A percentile compares a stretch with the other conserved stretches of the same genome.
These are phyloP conservation scores for Flaveria robusta DNA, from an alignment of 129 eudicot species.

Conservation along the genomic window DNA sequence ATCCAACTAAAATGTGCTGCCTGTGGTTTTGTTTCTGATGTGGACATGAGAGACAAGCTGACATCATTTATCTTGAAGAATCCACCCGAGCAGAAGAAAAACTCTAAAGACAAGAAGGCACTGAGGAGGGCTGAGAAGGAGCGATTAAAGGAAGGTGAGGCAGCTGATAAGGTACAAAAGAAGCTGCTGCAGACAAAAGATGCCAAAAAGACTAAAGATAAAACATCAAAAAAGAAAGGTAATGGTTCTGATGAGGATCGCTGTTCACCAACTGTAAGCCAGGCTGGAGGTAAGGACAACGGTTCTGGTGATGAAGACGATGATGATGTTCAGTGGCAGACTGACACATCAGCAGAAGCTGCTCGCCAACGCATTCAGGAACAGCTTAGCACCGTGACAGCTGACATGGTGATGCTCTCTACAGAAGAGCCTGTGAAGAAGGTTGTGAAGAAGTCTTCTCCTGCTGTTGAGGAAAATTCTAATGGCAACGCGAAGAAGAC, in stretches of 20 bases:
- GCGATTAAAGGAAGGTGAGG: conserved; percentile 21
- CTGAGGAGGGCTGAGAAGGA: conserved; percentile 22
- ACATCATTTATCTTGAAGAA: conserved; percentile 21
- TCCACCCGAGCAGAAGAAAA: conserved; percentile 17
- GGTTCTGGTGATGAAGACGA: conserved; percentile 38
- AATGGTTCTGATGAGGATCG: conserved; percentile 16
- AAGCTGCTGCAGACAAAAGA: conserved; percentile 15
- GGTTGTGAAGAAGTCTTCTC: conserved; percentile 2
- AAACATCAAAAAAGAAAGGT: conserved; percentile 14
- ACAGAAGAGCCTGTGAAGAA: conserved; percentile 47
- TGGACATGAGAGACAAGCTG: conserved; percentile 16
- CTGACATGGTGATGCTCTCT: conserved; percentile 67
- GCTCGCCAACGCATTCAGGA: conserved; percentile 57
- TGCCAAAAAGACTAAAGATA: conserved; percentile 4
- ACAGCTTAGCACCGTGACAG: conserved; percentile 66
- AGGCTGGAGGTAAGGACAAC: not conserved
- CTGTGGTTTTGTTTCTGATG: conserved; percentile 26
- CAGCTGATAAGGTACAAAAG: conserved; percentile 9
- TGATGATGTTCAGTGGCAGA: conserved; percentile 62
- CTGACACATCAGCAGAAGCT: conserved; percentile 68
- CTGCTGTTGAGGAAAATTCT: conserved; percentile 1
- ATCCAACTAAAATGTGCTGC: conserved; percentile 21
- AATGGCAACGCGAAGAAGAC: conserved; percentile 28
- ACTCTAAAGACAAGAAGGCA: conserved; percentile 18
- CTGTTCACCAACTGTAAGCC: conserved; percentile 15